A percentile compares a stretch with the other conserved stretches of the same genome.
Conservation (phyloP, 2,329 filamentous ascomycete species). For the Microdochium bolleyi region DNA sequence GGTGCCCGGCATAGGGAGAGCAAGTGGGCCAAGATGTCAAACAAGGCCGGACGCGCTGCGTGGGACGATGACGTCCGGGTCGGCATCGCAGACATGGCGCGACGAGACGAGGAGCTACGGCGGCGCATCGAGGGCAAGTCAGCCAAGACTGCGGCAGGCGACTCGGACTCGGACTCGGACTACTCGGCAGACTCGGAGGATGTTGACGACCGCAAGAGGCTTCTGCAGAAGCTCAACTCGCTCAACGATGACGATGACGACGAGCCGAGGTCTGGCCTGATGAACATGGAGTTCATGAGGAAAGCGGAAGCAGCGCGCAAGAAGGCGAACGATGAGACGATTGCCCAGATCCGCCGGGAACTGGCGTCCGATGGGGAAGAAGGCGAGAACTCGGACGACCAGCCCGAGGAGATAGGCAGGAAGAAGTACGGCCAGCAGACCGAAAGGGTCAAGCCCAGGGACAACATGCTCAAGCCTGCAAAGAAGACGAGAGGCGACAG, state of each 20-base stretch:
- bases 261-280: constrained; percentile 58
- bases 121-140: constrained; percentile 67
- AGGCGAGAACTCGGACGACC: constrained; percentile 40
- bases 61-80: constrained; percentile 85
- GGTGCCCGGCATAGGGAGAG: constrained; percentile 78
- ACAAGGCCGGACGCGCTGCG: constrained; percentile 67
- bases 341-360: constrained; percentile 62
- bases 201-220: constrained; percentile 34
- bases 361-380: constrained; percentile 55
- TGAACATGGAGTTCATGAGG: constrained; percentile 90
- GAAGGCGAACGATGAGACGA: constrained; percentile 71
- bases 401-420: constrained; percentile 56
- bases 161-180: constrained; percentile 41
- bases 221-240: constrained; percentile 40
- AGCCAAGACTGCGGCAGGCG: constrained; percentile 18
- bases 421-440: constrained; percentile 53
- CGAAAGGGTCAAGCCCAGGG: constrained; percentile 15
- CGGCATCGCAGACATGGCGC: constrained; percentile 72
- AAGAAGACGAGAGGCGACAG: constrained; percentile 8
- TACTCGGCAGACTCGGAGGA: constrained; percentile 50
- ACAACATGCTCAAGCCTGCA: constrained; percentile 10
- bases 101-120: constrained; percentile 73
- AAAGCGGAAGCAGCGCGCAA: constrained; percentile 74
- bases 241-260: constrained; percentile 37
- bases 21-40: constrained; percentile 84